phyloP scores from a whole-genome alignment of 139 green algal species.

The Axilococcus clingmanii region DNA sequence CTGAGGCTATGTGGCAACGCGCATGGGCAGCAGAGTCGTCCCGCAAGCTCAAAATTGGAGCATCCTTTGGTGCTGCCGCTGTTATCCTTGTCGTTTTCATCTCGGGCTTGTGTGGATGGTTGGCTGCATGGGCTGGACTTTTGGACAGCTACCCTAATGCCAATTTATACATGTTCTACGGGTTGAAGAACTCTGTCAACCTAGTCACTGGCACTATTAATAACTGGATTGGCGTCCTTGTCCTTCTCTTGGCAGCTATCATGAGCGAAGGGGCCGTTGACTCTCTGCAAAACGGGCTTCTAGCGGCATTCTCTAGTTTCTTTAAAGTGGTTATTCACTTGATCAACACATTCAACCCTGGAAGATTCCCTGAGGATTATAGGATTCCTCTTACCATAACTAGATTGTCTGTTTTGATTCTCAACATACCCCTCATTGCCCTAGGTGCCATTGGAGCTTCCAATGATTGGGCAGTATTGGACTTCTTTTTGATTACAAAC shows the following conservation, averaged over 20 bases:
- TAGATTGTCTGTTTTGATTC: conserved; percentile 43
- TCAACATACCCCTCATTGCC: conserved; percentile 67
- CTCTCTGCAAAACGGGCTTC: conserved; percentile 45
- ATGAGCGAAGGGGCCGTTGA: conserved; percentile 71
- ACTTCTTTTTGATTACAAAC: conserved; percentile 76
- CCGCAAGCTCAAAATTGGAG: conserved; percentile 22
- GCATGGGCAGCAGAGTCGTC: conserved; percentile 40
- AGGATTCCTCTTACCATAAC: conserved; percentile 31
- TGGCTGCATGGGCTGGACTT: conserved; percentile 50
- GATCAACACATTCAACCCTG: too few species aligned
- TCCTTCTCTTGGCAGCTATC: conserved; percentile 45
- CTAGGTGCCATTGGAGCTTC: conserved; percentile 5
- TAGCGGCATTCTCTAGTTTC: conserved; percentile 21
- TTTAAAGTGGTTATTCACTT: too few species aligned
- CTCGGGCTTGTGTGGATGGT: conserved; percentile 54
- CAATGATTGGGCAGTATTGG: conserved; percentile 3
- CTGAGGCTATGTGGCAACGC: conserved; percentile 71
- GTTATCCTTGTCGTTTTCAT: conserved; percentile 42
- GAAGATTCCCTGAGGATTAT: conserved; percentile 16
- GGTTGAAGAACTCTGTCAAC: not conserved
- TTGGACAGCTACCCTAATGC: conserved; percentile 11
- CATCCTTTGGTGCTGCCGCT: conserved; percentile 12
- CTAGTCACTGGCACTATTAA: conserved; percentile 5
- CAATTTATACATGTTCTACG: conserved; percentile 53
- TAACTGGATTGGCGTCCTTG: conserved; percentile 45